These are phyloP conservation scores for Endocarpon pusillum DNA, from an alignment of 495 filamentous ascomycete genomes.

Conservation along the genomic window DNA sequence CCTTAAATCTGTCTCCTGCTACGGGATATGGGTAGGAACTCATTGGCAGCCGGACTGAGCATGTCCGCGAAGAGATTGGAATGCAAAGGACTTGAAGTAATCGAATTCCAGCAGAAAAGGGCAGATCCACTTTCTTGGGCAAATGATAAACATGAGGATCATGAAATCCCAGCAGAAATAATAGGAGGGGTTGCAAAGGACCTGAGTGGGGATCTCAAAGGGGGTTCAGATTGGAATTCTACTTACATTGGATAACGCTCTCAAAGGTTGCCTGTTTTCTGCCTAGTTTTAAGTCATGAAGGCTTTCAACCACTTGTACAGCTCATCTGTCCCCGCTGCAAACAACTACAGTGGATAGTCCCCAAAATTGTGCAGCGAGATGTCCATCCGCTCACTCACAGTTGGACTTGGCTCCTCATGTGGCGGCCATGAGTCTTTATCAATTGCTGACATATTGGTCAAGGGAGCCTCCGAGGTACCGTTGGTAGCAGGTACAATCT, in stretches of 20 bases:
- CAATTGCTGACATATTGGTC: conserved; percentile 14
- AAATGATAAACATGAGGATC: too few relatives aligned
- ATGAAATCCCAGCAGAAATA: background rate
- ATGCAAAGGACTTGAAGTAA: too few relatives aligned
- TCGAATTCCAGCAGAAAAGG: too few relatives aligned
- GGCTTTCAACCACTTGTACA: background rate
- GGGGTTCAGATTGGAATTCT: background rate
- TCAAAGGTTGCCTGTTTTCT: background rate
- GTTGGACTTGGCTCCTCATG: conserved; percentile 20
- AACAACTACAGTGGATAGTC: conserved; percentile 25
- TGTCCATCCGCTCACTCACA: conserved; percentile 38
- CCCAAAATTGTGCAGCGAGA: conserved; percentile 40
- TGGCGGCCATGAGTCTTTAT: conserved; percentile 3
- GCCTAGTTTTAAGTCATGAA: background rate
- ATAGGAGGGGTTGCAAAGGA: background rate
- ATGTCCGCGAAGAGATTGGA: too few relatives aligned
- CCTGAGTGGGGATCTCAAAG: background rate
- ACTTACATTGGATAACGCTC: background rate
- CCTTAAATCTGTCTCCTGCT: too few relatives aligned
- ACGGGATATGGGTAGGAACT: too few relatives aligned
- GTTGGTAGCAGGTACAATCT: conserved; percentile 32
- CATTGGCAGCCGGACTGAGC: too few relatives aligned
- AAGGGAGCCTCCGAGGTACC: conserved; percentile 22
- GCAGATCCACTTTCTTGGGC: too few relatives aligned
- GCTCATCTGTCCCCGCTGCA: conserved; percentile 3